Base-by-base conservation (phyloP, 2,329 filamentous ascomycete genomes). In the Fusarium chaquense region DNA sequence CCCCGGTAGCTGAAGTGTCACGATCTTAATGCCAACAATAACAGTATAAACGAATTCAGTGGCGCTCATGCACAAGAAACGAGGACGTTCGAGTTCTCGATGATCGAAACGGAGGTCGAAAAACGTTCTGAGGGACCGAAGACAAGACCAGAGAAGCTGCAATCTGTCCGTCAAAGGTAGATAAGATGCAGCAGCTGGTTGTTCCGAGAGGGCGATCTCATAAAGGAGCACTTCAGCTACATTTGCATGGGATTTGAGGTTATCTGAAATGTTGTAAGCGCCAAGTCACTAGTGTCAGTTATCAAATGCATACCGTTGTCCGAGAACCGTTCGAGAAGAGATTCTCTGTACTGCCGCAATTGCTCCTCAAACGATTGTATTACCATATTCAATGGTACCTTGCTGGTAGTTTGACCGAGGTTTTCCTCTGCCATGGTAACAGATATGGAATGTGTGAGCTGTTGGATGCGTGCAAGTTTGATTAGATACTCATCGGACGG, bases 11-110 rank as follows among this genome's bases (percentile, higher is more conserved):
- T 79, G 78, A 15, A 85, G 75, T 13, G 80, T 82, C 61, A 83
- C 77, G n/a, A 87, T 78, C 72, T 83, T 83, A 20, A 86, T 78
- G 40, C 77, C 79, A 1, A 79, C 81, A 65, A 86, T 78, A 67
- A 85, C 79, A 32, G 80, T 78, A 67, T 82, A 86, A 51, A 83
- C 78, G 46, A 83, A 80, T 71, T 86, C 84, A 24, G 83, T 85
- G 11, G 81, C 80, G 16, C 79, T 79, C 55, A 85, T 78, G 69
- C 80, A 81, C 16, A 83, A 75, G 58, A 82, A 83, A 16, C 77
- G 78, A 22, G 83, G 83, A 32, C 75, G 73, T 18, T 80, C 77
- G 2, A 78, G 57, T 61, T 79, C 75, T 41, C 73, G 71, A 18
- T 62, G 58, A 7, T 72, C 67, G 50, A 80, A 78, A n/a, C 79